phyloP scores from a whole-genome alignment of 2,329 filamentous ascomycete genomes.

The Trichoderma oligosporum region DNA sequence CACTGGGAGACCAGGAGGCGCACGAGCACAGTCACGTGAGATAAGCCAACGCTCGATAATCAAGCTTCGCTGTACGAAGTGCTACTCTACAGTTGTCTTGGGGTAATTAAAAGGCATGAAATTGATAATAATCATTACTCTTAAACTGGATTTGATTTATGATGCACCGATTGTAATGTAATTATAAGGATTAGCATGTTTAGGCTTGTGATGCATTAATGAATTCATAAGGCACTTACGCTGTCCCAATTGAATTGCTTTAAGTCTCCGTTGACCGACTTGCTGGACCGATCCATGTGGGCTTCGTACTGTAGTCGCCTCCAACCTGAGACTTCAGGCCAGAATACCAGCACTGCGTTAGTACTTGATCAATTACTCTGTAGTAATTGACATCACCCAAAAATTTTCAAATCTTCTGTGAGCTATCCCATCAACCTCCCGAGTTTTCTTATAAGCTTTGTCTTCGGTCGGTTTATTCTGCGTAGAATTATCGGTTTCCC shows the following conservation, averaged over 20 bases:
- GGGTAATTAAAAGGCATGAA: too few species aligned
- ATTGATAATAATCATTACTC: too few species aligned
- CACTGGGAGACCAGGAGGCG: not conserved
- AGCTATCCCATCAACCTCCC: conserved; percentile 11
- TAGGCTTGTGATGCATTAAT: too few species aligned
- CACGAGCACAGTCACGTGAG: not conserved
- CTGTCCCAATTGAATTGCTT: too few species aligned
- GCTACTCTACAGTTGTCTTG: not conserved
- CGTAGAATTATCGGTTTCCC: conserved; percentile 1
- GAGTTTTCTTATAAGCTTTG: not conserved
- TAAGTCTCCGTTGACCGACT: not conserved
- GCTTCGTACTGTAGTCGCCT: too few species aligned
- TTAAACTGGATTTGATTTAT: too few species aligned
- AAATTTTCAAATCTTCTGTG: conserved; percentile 14
- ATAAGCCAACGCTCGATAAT: not conserved
- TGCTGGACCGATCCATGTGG: not conserved
- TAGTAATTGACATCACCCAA: conserved; percentile 22
- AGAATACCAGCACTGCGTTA: conserved; percentile 15
- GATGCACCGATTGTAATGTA: too few species aligned
- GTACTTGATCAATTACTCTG: not conserved
- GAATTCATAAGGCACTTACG: too few species aligned
- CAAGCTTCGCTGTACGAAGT: not conserved
- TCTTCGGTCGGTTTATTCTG: not conserved
- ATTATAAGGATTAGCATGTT: too few species aligned
- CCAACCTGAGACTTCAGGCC: conserved; percentile 37